phyloP scores from a whole-genome alignment of 1,284 basidiomycete genomes.

The Papiliotrema nemorosa region DNA sequence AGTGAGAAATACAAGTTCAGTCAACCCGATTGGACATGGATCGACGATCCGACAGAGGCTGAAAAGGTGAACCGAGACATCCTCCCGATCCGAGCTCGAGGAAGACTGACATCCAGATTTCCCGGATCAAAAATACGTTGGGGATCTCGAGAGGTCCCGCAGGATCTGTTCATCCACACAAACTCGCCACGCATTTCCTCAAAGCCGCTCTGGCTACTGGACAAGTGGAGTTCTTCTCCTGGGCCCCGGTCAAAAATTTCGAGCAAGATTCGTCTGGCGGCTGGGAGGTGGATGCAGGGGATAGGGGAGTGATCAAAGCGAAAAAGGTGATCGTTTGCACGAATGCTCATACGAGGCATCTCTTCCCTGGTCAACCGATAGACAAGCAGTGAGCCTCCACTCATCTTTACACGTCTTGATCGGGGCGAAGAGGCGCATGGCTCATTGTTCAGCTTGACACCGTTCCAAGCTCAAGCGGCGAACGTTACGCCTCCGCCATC shows the following conservation, averaged over 20 bases:
- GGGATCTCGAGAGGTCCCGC: slow-evolving; percentile 17
- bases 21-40: slow-evolving; percentile 20
- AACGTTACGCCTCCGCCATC: slow-evolving; percentile 24
- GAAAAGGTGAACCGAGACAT: slow-evolving; percentile 15
- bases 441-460: slow-evolving; percentile 11
- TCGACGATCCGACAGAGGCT: slow-evolving; percentile 29
- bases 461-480: slow-evolving; percentile 11
- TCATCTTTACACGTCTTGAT: background rate
- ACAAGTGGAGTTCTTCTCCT: slow-evolving; percentile 18
- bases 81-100: too few species aligned
- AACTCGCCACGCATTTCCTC: slow-evolving; percentile 26
- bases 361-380: slow-evolving; percentile 20
- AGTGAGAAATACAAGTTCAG: slow-evolving; percentile 8
- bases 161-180: slow-evolving; percentile 33
- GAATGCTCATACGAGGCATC: slow-evolving; percentile 35
- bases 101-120: slow-evolving; percentile 1
- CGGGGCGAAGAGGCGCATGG: background rate
- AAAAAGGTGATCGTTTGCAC: slow-evolving; percentile 33
- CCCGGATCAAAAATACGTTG: slow-evolving; percentile 8
- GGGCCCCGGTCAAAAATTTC: slow-evolving; percentile 13
- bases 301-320: slow-evolving; percentile 22
- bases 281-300: slow-evolving; percentile 21
- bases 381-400: slow-evolving; percentile 14
- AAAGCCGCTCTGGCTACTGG: slow-evolving; percentile 13
- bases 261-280: slow-evolving; percentile 1